Conservation (phyloP, 331 rosid genomes). For the Rhamnella rubrinervis region DNA sequence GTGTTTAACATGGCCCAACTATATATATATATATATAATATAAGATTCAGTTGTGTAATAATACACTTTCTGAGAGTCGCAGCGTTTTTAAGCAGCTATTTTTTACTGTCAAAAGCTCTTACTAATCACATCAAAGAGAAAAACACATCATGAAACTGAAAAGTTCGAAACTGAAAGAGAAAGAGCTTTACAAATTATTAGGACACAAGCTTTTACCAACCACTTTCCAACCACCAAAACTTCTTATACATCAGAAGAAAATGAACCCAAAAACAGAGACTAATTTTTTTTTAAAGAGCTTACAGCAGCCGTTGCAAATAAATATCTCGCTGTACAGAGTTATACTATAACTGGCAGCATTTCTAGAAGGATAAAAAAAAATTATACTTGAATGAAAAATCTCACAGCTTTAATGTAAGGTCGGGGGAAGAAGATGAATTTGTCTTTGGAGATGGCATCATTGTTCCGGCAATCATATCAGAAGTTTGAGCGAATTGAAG, state of each 20-base stretch:
- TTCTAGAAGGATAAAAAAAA: conserved; percentile 18
- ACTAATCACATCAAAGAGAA: too few relatives aligned
- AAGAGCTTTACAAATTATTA: background rate
- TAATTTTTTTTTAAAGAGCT: conserved; percentile 13
- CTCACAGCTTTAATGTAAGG: conserved; percentile 80
- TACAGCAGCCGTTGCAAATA: conserved; percentile 44
- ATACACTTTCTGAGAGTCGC: too few relatives aligned
- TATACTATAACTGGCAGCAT: conserved; percentile 29
- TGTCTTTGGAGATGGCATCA: conserved; percentile 32
- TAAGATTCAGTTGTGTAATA: too few relatives aligned
- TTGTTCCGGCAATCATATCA: conserved; percentile 34
- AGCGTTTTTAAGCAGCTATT: too few relatives aligned
- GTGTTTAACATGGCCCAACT: too few relatives aligned
- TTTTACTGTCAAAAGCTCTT: too few relatives aligned
- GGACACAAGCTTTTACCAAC: background rate
- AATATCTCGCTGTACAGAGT: conserved; percentile 53
- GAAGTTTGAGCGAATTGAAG: conserved; percentile 30
- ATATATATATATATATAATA: too few relatives aligned
- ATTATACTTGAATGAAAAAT: conserved; percentile 20
- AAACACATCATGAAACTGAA: too few relatives aligned
- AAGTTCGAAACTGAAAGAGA: background rate
- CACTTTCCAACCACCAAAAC: conserved; percentile 18
- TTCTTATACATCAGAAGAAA: conserved; percentile 7
- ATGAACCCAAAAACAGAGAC: conserved; percentile 4
- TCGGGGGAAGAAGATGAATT: conserved; percentile 62